These are phyloP conservation scores for Skeletonema marinoi DNA, from an alignment of 108 stramenopile genomes.

Conservation along the genomic window DNA sequence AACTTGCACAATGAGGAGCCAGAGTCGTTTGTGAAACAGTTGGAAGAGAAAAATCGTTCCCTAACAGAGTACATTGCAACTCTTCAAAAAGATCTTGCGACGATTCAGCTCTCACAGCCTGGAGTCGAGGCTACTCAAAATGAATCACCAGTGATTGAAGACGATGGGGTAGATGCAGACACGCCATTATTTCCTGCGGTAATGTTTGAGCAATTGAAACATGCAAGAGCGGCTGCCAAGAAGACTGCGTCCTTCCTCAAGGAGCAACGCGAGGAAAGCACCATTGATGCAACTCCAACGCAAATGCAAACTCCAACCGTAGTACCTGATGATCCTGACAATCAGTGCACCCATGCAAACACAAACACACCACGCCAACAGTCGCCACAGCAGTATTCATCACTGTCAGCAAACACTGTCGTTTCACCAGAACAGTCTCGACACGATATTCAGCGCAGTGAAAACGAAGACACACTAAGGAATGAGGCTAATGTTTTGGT, in stretches of 20 bases:
- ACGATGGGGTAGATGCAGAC: background rate
- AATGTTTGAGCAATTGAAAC: constrained; percentile 25
- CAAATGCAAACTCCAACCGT: constrained; percentile 1
- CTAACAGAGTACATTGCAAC: constrained; percentile 12
- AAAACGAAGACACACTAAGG: background rate
- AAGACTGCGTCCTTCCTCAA: constrained; percentile 23
- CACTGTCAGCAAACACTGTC: background rate
- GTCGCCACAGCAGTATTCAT: background rate
- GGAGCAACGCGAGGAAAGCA: constrained; percentile 3
- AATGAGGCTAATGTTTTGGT: background rate
- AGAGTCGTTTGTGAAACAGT: background rate
- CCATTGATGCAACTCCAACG: background rate
- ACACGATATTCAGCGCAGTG: background rate
- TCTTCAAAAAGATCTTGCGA: constrained; percentile 19
- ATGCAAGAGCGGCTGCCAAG: constrained; percentile 30
- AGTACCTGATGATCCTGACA: background rate
- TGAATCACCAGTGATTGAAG: background rate
- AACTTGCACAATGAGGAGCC: background rate
- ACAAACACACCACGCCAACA: background rate
- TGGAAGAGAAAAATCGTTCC: constrained; percentile 27
- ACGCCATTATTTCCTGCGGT: background rate
- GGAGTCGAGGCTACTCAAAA: background rate
- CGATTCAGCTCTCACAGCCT: constrained; percentile 2
- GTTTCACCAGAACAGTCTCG: background rate
- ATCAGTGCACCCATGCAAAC: background rate